phyloP scores from a whole-genome alignment of 2,329 filamentous ascomycete species.

The Cryphonectria nitschkei region DNA sequence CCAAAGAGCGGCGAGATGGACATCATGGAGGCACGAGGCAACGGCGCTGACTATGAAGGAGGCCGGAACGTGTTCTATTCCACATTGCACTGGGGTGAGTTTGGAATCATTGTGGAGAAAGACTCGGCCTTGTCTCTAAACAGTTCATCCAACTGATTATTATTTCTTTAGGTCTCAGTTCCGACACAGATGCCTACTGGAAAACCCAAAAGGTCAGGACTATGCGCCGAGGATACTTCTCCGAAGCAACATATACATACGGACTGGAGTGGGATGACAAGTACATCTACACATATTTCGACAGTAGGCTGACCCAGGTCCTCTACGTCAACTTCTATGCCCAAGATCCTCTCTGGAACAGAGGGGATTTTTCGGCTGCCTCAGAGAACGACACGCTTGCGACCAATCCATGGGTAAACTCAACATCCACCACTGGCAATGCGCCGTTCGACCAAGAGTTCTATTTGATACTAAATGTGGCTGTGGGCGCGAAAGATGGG shows the following conservation, averaged over 20 bases:
- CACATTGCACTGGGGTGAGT: constrained; percentile 52
- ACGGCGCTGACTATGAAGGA: constrained; percentile 45
- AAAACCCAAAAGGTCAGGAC: constrained; percentile 39
- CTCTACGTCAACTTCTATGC: constrained; percentile 43
- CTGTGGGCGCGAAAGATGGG: constrained; percentile 52
- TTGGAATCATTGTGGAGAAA: not conserved
- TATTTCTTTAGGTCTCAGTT: constrained; percentile 29
- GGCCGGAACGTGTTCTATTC: constrained; percentile 48
- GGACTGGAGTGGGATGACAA: constrained; percentile 55
- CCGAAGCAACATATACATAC: constrained; percentile 52
- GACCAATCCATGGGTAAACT: constrained; percentile 49
- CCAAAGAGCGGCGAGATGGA: constrained; percentile 58
- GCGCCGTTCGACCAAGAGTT: constrained; percentile 57
- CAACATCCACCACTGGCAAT: constrained; percentile 42
- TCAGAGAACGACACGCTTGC: constrained; percentile 47
- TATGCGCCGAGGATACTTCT: constrained; percentile 44
- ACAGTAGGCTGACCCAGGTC: constrained; percentile 47
- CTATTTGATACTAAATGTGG: constrained; percentile 56
- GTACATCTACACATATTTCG: constrained; percentile 58
- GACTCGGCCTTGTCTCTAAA: not conserved
- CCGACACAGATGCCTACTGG: constrained; percentile 40
- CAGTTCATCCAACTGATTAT: not conserved
- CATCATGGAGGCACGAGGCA: constrained; percentile 54
- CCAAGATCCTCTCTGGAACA: constrained; percentile 43
- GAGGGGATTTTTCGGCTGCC: constrained; percentile 46